Conservation (phyloP, 75 land plant genomes). For the Pinus tabuliformis region DNA sequence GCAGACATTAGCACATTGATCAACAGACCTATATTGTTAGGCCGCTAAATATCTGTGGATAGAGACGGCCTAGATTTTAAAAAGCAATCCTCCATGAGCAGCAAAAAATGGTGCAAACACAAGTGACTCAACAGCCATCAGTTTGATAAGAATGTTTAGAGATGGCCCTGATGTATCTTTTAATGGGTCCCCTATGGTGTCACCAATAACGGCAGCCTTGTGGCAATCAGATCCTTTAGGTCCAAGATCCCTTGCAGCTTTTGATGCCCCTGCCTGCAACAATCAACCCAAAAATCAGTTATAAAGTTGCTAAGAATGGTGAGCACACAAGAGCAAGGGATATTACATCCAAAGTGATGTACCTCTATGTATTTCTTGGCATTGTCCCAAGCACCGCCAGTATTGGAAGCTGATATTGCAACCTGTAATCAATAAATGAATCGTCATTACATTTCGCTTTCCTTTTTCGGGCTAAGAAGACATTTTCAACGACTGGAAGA, state of each 20-base stretch:
- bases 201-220: conserved; percentile 46
- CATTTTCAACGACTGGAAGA: neutral
- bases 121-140: conserved; percentile 66
- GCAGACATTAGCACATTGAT: too few relatives aligned
- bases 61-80: neutral
- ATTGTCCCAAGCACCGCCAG: conserved; percentile 55
- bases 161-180: conserved; percentile 49
- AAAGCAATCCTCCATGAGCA: conserved; percentile 23
- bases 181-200: conserved; percentile 39
- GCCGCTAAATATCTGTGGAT: too few relatives aligned
- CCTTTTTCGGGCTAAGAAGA: too few relatives aligned
- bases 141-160: conserved; percentile 41
- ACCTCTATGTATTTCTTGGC: conserved; percentile 58
- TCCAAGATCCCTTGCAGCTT: conserved; percentile 57
- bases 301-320: neutral
- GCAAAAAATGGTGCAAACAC: conserved; percentile 52
- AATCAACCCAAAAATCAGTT: neutral
- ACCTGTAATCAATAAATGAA: conserved; percentile 13
- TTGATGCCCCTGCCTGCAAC: conserved; percentile 37
- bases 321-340: neutral
- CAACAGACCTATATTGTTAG: too few relatives aligned
- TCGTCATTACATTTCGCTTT: neutral
- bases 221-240: conserved; percentile 43
- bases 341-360: neutral
- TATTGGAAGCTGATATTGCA: conserved; percentile 49